Base-by-base conservation (phyloP, 345 rosid species). In the Raphanus sativus region DNA sequence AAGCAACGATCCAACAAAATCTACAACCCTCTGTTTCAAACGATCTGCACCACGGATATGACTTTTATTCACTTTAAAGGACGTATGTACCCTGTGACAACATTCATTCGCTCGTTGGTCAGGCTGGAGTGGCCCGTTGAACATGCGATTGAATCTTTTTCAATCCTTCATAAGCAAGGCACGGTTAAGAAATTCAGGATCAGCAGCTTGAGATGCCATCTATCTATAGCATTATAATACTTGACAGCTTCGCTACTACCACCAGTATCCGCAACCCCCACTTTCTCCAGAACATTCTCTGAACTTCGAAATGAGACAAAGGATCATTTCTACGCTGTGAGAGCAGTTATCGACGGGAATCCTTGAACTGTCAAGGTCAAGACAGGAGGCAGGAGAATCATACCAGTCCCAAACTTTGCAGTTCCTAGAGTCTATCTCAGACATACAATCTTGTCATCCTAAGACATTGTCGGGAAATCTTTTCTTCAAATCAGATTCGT, bases 131-230 rank as follows among this genome's bases (percentile, higher is more conserved):
- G 94, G 50, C 34, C 79, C 74, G 81, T 89, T 16, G 96, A 89
- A 75, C 89, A 80, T 17, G 91, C 87, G 83, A 91, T 87, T 48
- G 98, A 93, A 82, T 88, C 92, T 82, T 87, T 94, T 78, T 92
- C 98, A 80, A n/a, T 87, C 96, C 80, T 84, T 87, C 33, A 88
- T 71, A 75, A 85, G 88, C 84, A 83, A 73, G 60, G 87, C 76
- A 55, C 79, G 77, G 21, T 66, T 71, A 77, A 83, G 88, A 74
- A 86, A 90, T 75, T 89, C 86, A 21, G 90, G 87, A 84, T 89
- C 96, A 62, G 98, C 98, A 12, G 99, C 99, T 89, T 93, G 98
- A 83, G 96, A 96, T 80, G 98, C 99, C 99, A 96, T 85, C 99
- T 89, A 78, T 93, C 98, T 78, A 93, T 93, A 73, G 99, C 99